Evolutionary conservation across 2,329 filamentous ascomycete genomes (phyloP).

Genomic region (Penicillium paneum): DNA sequence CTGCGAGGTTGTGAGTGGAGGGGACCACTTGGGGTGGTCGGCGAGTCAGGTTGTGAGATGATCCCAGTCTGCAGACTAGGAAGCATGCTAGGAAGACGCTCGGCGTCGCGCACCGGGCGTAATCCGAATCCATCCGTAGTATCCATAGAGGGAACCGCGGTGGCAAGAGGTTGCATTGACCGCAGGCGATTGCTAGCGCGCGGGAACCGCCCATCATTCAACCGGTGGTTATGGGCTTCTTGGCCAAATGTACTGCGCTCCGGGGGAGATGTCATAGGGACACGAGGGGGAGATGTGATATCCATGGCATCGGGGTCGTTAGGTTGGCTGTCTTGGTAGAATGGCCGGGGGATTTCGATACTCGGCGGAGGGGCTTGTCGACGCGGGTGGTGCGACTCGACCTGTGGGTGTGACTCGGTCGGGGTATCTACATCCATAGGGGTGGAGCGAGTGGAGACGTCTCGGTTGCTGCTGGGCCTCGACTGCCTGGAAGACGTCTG

Average conservation of each 20-base stretch:
- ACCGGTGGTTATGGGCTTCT: slow-evolving; percentile 50
- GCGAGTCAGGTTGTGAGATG: slow-evolving; percentile 86
- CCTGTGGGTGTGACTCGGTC: slow-evolving; percentile 52
- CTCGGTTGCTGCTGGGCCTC: slow-evolving; percentile 29
- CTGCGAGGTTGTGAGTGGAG: slow-evolving; percentile 56
- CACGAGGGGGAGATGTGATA: slow-evolving; percentile 60
- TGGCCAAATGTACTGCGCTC: slow-evolving; percentile 65
- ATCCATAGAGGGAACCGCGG: slow-evolving; percentile 66
- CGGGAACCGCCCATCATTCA: slow-evolving; percentile 39
- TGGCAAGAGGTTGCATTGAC: slow-evolving; percentile 64
- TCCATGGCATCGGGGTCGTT: slow-evolving; percentile 56
- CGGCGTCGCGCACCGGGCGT: slow-evolving; percentile 74
- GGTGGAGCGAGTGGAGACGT: slow-evolving; percentile 31
- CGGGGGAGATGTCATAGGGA: slow-evolving; percentile 67
- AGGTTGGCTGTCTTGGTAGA: slow-evolving; percentile 47
- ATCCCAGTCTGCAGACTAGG: slow-evolving; percentile 66
- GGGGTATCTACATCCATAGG: slow-evolving; percentile 54
- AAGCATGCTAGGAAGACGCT: slow-evolving; percentile 80
- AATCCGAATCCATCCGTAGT: slow-evolving; percentile 67
- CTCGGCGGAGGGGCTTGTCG: slow-evolving; percentile 79
- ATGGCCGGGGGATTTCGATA: slow-evolving; percentile 69
- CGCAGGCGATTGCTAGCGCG: slow-evolving; percentile 52
- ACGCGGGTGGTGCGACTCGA: slow-evolving; percentile 59
- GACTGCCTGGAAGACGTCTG: slow-evolving; percentile 32
- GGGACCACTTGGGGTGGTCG: slow-evolving; percentile 75